Base-by-base conservation (phyloP, 2,329 filamentous ascomycete genomes). In the Fusarium nanum region DNA sequence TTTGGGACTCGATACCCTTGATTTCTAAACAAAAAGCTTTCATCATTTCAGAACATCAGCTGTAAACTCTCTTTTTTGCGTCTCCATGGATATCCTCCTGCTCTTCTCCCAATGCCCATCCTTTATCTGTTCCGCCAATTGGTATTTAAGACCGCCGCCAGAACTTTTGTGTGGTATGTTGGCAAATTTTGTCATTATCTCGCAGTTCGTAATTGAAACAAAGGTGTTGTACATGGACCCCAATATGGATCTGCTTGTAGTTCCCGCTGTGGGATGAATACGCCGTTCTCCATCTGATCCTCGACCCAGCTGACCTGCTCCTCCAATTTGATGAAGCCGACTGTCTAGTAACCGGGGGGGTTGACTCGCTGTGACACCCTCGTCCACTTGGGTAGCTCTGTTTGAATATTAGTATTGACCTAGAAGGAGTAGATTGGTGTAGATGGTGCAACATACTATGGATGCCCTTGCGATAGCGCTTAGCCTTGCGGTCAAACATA, bases 401-500 rank as follows among this genome's bases (percentile, higher is more conserved):
- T 45, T 45, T 11, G 30, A 16, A 27, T 7, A 65, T 78, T 40
- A 79, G 69, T 52, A 63, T 50, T 46, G 25, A 7, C n/a, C 56
- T 47, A 8, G 20, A n/a, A 11, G 20, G 14, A 60, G 25, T 25
- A 28, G 46, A 23, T 18, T 47, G 32, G 25, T 45, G 22, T 34
- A 11, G 27, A 30, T 18, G 49, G 22, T 28, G 27, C 16, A 60
- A 89, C 93, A 76, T 87, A 97, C 94, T 98, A 83, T 98, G 95
- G 80, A 99, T 94, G 59, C 94, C 93, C 89, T 99, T 99, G 79
- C 96, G 87, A 81, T 98, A 99, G 76, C 89, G 91, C 89, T 94
- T 97, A 80, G 92, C 94, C 82, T 98, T 98, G 75, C 94, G 91
- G 82, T 97, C 95, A 82, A 98, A 99, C 77, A 99, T 92, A 28